These are phyloP conservation scores for Ziziphus jujuba DNA, from an alignment of 306 rosid genomes.

Conservation along the genomic window DNA sequence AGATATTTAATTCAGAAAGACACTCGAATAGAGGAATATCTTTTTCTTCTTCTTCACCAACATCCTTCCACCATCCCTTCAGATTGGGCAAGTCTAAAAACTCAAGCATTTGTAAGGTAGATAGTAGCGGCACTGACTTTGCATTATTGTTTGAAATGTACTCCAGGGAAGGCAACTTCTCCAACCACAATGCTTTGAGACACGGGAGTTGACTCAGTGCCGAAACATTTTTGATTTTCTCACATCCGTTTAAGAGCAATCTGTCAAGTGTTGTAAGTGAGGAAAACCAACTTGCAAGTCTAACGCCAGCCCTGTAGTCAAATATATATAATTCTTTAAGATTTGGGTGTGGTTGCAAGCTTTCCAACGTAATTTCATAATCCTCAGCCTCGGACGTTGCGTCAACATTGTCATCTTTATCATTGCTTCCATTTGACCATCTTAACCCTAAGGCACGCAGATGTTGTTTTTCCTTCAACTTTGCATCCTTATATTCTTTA, in stretches of 20 bases:
- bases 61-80: not conserved
- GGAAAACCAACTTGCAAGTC: constrained; percentile 17
- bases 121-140: not conserved
- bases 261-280: not conserved
- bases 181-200: not conserved
- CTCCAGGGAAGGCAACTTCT: not conserved
- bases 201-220: not conserved
- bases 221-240: not conserved
- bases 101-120: not conserved
- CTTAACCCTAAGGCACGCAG: not conserved
- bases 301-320: constrained; percentile 25
- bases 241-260: rapidly evolving
- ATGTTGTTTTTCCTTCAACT: not conserved
- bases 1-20: constrained; percentile 9
- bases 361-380: constrained; percentile 25
- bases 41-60: not conserved
- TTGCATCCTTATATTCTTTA: not conserved
- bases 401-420: too few relatives aligned
- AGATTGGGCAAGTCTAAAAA: not conserved
- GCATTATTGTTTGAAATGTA: not conserved
- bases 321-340: constrained; percentile 6
- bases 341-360: constrained; percentile 1
- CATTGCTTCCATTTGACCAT: not conserved
- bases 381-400: too few relatives aligned
- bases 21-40: not conserved